Base-by-base conservation (phyloP, 169 alveolate species). In the Plasmodium blacklocki region DNA sequence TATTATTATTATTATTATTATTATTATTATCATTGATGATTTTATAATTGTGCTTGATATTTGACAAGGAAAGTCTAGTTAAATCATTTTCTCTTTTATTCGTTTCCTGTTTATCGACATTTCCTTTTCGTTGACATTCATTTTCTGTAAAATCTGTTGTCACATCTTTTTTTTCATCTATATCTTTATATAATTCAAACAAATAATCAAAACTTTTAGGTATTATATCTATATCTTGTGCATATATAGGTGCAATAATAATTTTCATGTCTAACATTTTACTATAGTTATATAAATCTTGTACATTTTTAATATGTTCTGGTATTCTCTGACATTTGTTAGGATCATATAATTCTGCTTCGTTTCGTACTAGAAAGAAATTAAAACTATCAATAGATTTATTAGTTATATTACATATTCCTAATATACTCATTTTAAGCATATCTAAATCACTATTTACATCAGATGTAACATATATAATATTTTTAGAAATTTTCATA, bases 361-460 rank as follows among this genome's bases (percentile, higher is more conserved):
- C 72, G 15, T 72, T 86, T 8, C 39, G 52, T 18, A 71, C 50
- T 15, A 86, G 45, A 67, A 58, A 64, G 23, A 86, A 71, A 8
- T 26, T 71, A 59, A 72, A 86, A 26, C 62, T 75, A 47, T 86
- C 88, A 67, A 39, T 47, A 11, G 92, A 62, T 63, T 29, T 62
- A n/a, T 66, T 60, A 19, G 67, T 64, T 45, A 52, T 47, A 66
- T 70, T 60, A 52, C 88, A 50, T n/a, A 86, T 86, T 23, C 88
- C 80, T 60, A 86, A 54, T 54, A 86, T 86, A 54, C 92, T 86
- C 63, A 49, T 60, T 66, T 86, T 86, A 54, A 86, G 87, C 71
- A 56, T 86, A 50, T 86, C 71, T 54, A 86, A 86, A 86, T 62
- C 49, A 56, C 49, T n/a, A 45, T 58, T 47, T 21, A 72, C 50